Conservation (phyloP, 2,329 filamentous ascomycete species). For the Cercospora beticola region DNA sequence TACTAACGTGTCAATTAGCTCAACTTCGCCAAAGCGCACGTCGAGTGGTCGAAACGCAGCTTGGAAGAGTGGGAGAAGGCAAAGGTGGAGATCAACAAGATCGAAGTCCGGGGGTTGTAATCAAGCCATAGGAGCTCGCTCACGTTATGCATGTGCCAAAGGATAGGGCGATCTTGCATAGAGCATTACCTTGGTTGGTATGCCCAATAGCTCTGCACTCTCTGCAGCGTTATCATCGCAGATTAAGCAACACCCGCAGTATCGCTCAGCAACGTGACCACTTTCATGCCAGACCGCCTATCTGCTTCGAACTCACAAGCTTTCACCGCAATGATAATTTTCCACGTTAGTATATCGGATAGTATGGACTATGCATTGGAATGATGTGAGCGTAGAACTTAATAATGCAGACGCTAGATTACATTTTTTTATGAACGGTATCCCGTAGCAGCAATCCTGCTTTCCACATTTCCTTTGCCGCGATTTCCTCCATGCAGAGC, state of each 20-base stretch:
- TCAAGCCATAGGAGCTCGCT: background rate
- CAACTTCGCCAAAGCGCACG: slow-evolving; percentile 86
- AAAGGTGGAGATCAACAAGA: slow-evolving; percentile 82
- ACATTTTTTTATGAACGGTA: background rate
- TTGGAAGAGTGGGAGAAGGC: slow-evolving; percentile 92
- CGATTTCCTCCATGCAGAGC: background rate
- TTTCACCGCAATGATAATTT: background rate
- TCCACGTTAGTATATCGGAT: background rate
- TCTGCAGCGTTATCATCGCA: background rate
- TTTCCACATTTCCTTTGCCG: background rate
- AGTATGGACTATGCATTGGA: background rate
- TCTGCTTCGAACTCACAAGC: background rate
- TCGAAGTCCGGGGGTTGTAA: slow-evolving; percentile 52
- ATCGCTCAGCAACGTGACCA: background rate
- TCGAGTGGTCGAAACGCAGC: slow-evolving; percentile 91
- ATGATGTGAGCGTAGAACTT: background rate
- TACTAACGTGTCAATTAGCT: slow-evolving; percentile 55
- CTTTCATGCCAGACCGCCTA: background rate
- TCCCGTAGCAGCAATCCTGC: background rate
- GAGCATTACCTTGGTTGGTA: background rate
- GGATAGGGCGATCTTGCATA: background rate
- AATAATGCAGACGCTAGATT: background rate
- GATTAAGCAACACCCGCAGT: background rate
- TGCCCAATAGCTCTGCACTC: background rate
- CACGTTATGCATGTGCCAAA: background rate